phyloP scores from a whole-genome alignment of 495 filamentous ascomycete genomes.

The Penicillium diatomitis region DNA sequence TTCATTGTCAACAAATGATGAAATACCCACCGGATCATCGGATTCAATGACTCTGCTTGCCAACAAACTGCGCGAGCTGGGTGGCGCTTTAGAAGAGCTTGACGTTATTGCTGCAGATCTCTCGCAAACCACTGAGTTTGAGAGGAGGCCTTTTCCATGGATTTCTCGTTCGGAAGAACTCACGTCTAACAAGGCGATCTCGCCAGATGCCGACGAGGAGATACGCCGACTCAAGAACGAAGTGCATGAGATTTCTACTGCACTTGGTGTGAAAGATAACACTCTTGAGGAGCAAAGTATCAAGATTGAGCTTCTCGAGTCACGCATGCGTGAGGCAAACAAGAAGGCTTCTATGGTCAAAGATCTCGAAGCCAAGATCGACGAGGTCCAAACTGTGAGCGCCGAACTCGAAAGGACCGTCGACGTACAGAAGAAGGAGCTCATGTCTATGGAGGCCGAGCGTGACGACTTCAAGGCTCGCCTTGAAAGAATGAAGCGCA shows the following conservation, averaged over 20 bases:
- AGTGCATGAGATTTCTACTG: conserved; percentile 48
- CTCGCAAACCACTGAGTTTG: conserved; percentile 75
- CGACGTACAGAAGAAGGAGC: conserved; percentile 32
- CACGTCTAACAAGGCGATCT: conserved; percentile 65
- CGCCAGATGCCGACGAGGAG: conserved; percentile 72
- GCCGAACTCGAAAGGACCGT: conserved; percentile 27
- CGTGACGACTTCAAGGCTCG: conserved; percentile 67
- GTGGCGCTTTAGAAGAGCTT: conserved; percentile 59
- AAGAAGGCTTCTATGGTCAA: conserved; percentile 43
- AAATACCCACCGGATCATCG: conserved; percentile 35
- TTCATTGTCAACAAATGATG: conserved; percentile 3
- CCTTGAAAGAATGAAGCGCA: conserved; percentile 45
- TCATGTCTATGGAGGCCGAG: conserved; percentile 49
- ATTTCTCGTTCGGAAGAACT: conserved; percentile 70
- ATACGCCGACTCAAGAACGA: conserved; percentile 67
- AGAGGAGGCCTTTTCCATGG: conserved; percentile 70
- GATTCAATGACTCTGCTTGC: conserved; percentile 61
- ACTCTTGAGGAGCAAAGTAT: conserved; percentile 80
- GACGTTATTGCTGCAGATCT: conserved; percentile 64
- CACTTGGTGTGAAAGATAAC: conserved; percentile 81
- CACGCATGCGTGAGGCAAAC: conserved; percentile 42
- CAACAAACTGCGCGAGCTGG: conserved; percentile 56
- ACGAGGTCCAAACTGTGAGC: conserved; percentile 44
- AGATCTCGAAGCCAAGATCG: conserved; percentile 49
- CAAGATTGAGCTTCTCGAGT: conserved; percentile 49